Conservation (phyloP, 257 asterid genomes). For the Leonotis leonurus region DNA sequence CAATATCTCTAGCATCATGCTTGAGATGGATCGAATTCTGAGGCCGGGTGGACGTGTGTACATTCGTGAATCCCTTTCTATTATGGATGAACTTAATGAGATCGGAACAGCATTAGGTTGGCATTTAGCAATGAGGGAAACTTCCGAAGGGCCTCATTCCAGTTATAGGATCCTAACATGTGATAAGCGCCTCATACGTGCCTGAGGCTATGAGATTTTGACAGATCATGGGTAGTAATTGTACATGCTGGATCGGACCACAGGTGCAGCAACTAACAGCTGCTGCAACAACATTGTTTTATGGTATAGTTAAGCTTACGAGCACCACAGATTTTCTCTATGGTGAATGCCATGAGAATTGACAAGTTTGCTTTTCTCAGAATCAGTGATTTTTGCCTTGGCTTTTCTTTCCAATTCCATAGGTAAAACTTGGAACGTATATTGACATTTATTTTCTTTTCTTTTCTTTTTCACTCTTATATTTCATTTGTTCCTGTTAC, state of each 20-base stretch:
- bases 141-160: constrained; percentile 91
- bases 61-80: constrained; percentile 53
- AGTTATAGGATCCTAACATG: constrained; percentile 61
- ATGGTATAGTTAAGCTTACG: neutral
- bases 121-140: constrained; percentile 61
- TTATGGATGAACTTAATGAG: constrained; percentile 71
- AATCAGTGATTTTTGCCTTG: constrained; percentile 7
- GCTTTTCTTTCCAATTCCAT: constrained; percentile 9
- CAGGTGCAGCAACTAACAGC: neutral
- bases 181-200: constrained; percentile 48
- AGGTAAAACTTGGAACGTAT: neutral
- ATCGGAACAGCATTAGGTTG: constrained; percentile 72
- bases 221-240: neutral
- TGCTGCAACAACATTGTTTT: neutral
- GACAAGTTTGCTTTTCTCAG: neutral
- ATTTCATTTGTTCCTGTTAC: neutral
- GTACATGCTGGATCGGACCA: constrained; percentile 14
- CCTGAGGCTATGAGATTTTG: constrained; percentile 6
- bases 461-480: neutral
- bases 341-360: constrained; percentile 5
- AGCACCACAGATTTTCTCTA: neutral
- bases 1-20: constrained; percentile 64
- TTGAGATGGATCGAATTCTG: constrained; percentile 87
- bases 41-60: constrained; percentile 84
- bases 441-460: neutral